Evolutionary conservation across 148 eudicot genomes (phyloP).

Genomic region (Nyssa sinensis): DNA sequence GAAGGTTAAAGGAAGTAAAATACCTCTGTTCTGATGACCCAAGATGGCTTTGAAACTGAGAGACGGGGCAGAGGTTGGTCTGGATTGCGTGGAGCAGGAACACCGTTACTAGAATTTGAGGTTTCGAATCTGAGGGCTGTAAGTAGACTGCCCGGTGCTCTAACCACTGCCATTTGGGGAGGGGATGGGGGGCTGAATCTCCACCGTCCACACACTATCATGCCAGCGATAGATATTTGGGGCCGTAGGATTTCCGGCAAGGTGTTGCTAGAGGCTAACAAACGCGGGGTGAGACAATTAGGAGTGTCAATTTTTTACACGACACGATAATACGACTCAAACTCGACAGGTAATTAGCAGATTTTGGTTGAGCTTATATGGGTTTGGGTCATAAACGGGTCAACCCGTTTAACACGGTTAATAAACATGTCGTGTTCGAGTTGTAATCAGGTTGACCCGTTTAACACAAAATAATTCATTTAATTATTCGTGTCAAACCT

Average conservation of each 20-base stretch:
- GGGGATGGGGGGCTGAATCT: not conserved
- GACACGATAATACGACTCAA: too few species aligned
- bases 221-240: too few species aligned
- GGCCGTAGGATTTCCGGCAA: too few species aligned
- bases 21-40: slow-evolving; percentile 64
- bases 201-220: slow-evolving; percentile 4
- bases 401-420: not conserved
- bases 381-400: not conserved
- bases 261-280: not conserved
- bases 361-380: too few species aligned
- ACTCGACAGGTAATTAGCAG: not conserved
- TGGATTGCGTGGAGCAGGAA: slow-evolving; percentile 24
- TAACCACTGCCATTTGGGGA: slow-evolving; percentile 1
- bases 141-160: slow-evolving; percentile 8
- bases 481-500: too few species aligned
- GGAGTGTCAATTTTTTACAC: too few species aligned
- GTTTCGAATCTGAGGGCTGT: slow-evolving; percentile 21
- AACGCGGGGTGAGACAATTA: too few species aligned
- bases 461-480: too few species aligned
- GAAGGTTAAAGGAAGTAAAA: not conserved
- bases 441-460: too few species aligned
- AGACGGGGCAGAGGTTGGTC: slow-evolving; percentile 27
- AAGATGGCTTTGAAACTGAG: slow-evolving; percentile 58
- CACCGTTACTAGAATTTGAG: slow-evolving; percentile 20
- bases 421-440: too few species aligned